A percentile compares a stretch with the other conserved stretches of the same genome.
Conservation (phyloP, 441 rosid species). For the Bruguiera hainesii region DNA sequence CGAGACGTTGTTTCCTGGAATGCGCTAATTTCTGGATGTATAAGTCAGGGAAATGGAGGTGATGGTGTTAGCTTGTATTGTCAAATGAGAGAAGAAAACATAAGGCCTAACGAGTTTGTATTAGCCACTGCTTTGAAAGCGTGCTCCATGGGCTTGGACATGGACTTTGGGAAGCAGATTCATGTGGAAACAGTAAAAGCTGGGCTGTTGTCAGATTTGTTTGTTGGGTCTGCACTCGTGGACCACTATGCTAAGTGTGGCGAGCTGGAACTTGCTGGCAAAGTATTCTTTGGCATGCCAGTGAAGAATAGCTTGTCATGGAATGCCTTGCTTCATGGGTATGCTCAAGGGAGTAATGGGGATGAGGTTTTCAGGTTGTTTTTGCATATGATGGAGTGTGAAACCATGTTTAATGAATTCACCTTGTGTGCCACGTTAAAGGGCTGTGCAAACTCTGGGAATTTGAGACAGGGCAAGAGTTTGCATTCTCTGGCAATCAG, state of each 20-base stretch:
- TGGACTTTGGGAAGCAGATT: conserved; percentile 63
- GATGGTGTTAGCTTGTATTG: conserved; percentile 45
- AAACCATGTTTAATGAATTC: conserved; percentile 28
- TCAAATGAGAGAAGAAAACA: conserved; percentile 42
- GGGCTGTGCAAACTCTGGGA: conserved; percentile 28
- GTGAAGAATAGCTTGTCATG: conserved; percentile 69
- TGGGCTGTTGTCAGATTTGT: conserved; percentile 64
- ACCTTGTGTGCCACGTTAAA: conserved; percentile 38
- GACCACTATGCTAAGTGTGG: conserved; percentile 83
- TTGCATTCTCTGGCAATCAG: conserved; percentile 40
- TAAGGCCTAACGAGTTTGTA: conserved; percentile 56
- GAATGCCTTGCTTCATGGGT: conserved; percentile 74
- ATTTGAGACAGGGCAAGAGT: conserved; percentile 31
- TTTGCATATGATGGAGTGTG: conserved; percentile 31
- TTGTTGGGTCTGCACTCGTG: conserved; percentile 70
- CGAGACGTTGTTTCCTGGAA: conserved; percentile 79
- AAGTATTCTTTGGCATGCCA: conserved; percentile 60
- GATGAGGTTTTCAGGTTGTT: conserved; percentile 31
- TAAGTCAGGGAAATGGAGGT: conserved; percentile 39
- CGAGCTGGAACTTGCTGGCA: conserved; percentile 55
- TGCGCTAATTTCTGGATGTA: conserved; percentile 64
- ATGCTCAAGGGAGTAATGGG: conserved; percentile 62
- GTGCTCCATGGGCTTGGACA: conserved; percentile 43
- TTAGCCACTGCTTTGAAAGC: conserved; percentile 62
- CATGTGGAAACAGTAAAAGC: conserved; percentile 54